Percentiles rank a stretch among this genome's conserved stretches.
phyloP scores from a whole-genome alignment of 768 basidiomycete genomes.

The Mycena galopus region DNA sequence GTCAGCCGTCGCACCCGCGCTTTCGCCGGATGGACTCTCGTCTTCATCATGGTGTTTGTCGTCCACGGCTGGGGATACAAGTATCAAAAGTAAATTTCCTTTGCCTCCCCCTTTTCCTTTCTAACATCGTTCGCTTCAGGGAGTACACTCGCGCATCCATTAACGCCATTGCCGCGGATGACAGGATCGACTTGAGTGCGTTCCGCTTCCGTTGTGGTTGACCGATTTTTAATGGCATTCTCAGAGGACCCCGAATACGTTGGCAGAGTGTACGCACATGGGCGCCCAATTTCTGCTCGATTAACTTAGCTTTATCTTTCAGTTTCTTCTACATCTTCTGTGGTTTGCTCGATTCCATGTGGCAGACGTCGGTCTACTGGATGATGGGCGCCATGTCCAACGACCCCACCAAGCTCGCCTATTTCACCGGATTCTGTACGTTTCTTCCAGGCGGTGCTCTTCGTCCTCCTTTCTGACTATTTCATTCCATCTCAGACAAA shows the following conservation, averaged over 20 bases:
- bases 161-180: neutral
- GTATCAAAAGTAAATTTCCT: constrained; percentile 73
- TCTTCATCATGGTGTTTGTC: constrained; percentile 73
- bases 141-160: constrained; percentile 71
- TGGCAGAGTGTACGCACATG: constrained; percentile 52
- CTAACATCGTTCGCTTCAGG: constrained; percentile 46
- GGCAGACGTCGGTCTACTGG: constrained; percentile 89
- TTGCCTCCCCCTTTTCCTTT: neutral
- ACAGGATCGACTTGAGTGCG: constrained; percentile 32
- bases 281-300: neutral
- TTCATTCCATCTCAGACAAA: constrained; percentile 62
- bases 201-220: neutral
- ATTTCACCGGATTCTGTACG: constrained; percentile 87
- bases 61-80: constrained; percentile 84
- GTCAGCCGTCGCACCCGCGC: constrained; percentile 78
- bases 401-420: constrained; percentile 81
- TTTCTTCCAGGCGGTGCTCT: constrained; percentile 32
- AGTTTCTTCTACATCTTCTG: constrained; percentile 76
- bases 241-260: constrained; percentile 62
- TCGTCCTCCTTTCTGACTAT: too few relatives aligned
- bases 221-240: neutral
- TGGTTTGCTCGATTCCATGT: constrained; percentile 84
- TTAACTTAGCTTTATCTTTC: neutral
- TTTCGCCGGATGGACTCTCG: constrained; percentile 74
- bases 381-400: constrained; percentile 90